A percentile compares a stretch with the other conserved stretches of the same genome.
Conservation (phyloP, 768 basidiomycete genomes). For the Collybia sordida region DNA sequence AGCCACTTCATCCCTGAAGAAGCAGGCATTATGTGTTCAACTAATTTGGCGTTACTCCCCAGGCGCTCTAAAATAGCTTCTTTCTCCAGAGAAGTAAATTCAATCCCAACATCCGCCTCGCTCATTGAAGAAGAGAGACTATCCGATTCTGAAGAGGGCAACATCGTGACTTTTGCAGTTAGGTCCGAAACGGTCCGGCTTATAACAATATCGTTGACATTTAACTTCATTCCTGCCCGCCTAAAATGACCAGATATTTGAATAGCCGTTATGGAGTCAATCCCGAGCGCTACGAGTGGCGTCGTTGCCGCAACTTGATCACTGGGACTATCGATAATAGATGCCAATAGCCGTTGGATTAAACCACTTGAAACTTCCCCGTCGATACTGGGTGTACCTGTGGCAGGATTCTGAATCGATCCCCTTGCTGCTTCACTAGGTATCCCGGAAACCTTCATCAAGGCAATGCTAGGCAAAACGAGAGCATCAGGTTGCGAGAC, state of each 20-base stretch:
- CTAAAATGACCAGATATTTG: conserved; percentile 40
- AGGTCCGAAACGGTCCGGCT: conserved; percentile 36
- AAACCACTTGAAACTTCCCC: no score
- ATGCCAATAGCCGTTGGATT: conserved; percentile 12
- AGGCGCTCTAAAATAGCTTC: conserved; percentile 17
- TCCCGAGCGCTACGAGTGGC: conserved; percentile 38
- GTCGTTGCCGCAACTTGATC: conserved; percentile 30
- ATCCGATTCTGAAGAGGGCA: not conserved
- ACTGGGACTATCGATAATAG: conserved; percentile 24
- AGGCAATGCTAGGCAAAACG: conserved; percentile 8
- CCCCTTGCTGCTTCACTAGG: no score
- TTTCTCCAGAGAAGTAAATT: conserved; percentile 16
- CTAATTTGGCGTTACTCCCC: conserved; percentile 8
- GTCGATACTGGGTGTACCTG: no score
- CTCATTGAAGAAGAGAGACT: no score
- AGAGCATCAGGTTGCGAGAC: conserved; percentile 12
- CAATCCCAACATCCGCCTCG: not conserved
- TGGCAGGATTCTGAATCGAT: no score
- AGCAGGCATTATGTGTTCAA: conserved; percentile 22
- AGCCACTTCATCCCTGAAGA: conserved; percentile 36
- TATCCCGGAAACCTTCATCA: conserved; percentile 3
- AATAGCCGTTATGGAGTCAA: conserved; percentile 52
- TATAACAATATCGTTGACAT: conserved; percentile 39
- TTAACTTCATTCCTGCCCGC: conserved; percentile 30
- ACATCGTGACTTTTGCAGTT: conserved; percentile 14